Conservation (phyloP, 257 asterid species). For the Marsdenia floribunda region DNA sequence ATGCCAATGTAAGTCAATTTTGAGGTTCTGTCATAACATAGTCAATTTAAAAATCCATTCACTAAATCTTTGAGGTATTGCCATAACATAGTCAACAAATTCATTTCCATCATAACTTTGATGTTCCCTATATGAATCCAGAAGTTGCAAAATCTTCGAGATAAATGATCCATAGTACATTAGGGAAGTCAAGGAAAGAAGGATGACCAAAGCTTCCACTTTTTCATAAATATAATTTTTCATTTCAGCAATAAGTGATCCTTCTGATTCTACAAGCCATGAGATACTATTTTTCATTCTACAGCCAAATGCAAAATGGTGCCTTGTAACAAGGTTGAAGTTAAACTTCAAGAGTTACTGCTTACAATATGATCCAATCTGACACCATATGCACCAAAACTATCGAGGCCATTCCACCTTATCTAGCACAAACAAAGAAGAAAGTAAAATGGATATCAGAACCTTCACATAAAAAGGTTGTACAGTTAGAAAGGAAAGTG, state of each 20-base stretch:
- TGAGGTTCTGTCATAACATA: too few species aligned
- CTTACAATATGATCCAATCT: conserved; percentile 73
- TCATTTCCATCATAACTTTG: conserved; percentile 30
- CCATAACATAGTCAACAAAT: conserved; percentile 29
- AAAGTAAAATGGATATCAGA: conserved; percentile 1
- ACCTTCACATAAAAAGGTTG: background rate
- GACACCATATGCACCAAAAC: conserved; percentile 62
- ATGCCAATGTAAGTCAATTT: too few species aligned
- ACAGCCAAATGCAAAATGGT: conserved; percentile 21
- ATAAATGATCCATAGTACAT: conserved; percentile 76
- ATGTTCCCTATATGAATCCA: conserved; percentile 36
- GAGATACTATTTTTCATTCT: conserved; percentile 22
- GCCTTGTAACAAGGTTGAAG: background rate
- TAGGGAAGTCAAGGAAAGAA: conserved; percentile 72
- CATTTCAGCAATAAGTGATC: conserved; percentile 65
- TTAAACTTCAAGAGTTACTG: conserved; percentile 8
- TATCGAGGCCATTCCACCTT: conserved; percentile 40
- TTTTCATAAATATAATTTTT: conserved; percentile 69
- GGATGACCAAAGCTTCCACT: conserved; percentile 85
- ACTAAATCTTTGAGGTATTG: conserved; percentile 23
- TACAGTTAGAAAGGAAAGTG: background rate
- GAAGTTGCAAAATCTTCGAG: conserved; percentile 35
- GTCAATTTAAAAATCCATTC: too few species aligned
- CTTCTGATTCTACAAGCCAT: conserved; percentile 54
- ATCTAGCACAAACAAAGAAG: conserved; percentile 37